These are phyloP conservation scores for Camellia japonica DNA, from an alignment of 148 eudicot species.

Conservation along the genomic window DNA sequence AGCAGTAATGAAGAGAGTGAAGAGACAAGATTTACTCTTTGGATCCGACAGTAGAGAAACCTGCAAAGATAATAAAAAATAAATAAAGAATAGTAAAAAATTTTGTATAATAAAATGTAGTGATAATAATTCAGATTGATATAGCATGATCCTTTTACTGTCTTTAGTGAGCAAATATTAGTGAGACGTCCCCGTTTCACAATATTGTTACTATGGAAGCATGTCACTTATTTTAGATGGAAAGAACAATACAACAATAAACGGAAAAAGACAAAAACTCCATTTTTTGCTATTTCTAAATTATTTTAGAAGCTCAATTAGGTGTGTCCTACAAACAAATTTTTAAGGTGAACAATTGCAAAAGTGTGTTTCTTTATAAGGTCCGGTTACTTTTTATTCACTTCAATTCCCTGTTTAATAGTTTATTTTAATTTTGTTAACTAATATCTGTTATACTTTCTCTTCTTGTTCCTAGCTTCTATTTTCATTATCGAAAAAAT, in stretches of 20 bases:
- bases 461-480: slow-evolving; percentile 6
- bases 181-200: neutral
- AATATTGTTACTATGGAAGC: neutral
- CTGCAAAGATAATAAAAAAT: slow-evolving; percentile 32
- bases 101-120: neutral
- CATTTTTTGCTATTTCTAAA: neutral
- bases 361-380: too few relatives aligned
- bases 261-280: neutral
- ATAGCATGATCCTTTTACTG: neutral
- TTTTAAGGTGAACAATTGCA: neutral
- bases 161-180: neutral
- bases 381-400: too few relatives aligned
- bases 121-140: neutral
- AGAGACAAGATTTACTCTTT: slow-evolving; percentile 42
- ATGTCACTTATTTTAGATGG: neutral
- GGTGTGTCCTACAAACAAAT: neutral
- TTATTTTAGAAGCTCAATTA: neutral
- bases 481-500: neutral
- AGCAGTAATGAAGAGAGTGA: slow-evolving; percentile 31
- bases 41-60: slow-evolving; percentile 37
- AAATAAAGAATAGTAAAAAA: neutral
- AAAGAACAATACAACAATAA: neutral
- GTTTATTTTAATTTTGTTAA: neutral
- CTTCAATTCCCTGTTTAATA: neutral
- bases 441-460: neutral